Percentiles rank a stretch among this genome's conserved stretches.
Evolutionary conservation across 176 grass and related monocot species (phyloP).

Genomic region (Elaeis guineensis): DNA sequence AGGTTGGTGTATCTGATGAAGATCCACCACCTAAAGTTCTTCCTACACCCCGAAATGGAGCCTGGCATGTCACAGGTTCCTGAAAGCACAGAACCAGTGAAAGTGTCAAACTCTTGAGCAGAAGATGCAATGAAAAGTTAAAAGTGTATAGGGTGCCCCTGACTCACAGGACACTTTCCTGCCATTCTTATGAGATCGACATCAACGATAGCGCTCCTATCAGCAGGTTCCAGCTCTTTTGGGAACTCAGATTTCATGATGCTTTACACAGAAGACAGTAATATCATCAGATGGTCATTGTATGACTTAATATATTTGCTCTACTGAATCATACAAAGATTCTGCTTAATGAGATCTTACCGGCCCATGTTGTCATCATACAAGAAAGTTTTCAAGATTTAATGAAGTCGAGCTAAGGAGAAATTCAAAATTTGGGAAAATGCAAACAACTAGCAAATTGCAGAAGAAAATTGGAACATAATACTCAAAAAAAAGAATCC

Average conservation of each 20-base stretch:
- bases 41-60: slow-evolving; percentile 67
- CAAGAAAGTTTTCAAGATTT: too few species aligned
- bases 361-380: too few species aligned
- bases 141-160: background rate
- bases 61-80: slow-evolving; percentile 38
- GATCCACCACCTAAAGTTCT: slow-evolving; percentile 76
- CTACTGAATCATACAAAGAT: too few species aligned
- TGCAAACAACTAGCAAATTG: too few species aligned
- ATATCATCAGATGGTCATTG: background rate
- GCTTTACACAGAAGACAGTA: slow-evolving; percentile 39
- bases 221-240: slow-evolving; percentile 59
- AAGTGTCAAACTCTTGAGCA: too few species aligned
- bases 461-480: too few species aligned
- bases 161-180: slow-evolving; percentile 51
- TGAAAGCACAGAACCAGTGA: slow-evolving; percentile 16
- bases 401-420: too few species aligned
- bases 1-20: slow-evolving; percentile 15
- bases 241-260: slow-evolving; percentile 73
- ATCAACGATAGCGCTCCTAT: slow-evolving; percentile 54
- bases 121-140: too few species aligned
- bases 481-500: too few species aligned
- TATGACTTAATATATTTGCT: too few species aligned
- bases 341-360: too few species aligned
- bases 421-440: too few species aligned
- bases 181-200: slow-evolving; percentile 62